Conservation (phyloP, 805 yeast genomes). For the Starmerella etchellsii region DNA sequence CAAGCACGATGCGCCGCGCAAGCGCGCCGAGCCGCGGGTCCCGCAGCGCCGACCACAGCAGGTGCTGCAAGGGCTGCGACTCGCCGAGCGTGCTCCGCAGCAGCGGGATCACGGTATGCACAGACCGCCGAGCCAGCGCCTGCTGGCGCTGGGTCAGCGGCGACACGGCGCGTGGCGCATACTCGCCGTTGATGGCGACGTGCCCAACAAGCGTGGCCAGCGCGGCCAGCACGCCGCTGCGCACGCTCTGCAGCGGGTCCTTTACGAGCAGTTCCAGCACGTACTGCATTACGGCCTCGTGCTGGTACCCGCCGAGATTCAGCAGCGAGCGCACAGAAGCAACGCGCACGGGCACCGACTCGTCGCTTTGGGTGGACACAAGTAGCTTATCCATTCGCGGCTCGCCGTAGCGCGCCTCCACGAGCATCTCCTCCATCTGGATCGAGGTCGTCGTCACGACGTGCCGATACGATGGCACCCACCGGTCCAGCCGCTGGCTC, state of each 20-base stretch:
- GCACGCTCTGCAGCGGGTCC: conserved; percentile 38
- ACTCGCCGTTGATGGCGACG: conserved; percentile 51
- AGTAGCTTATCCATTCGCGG: conserved; percentile 45
- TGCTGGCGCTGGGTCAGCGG: conserved; percentile 45
- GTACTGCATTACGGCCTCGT: conserved; percentile 45
- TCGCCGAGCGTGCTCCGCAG: conserved; percentile 45
- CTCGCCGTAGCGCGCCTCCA: conserved; percentile 40
- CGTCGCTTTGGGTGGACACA: conserved; percentile 37
- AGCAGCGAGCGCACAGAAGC: conserved; percentile 61
- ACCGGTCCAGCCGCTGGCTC: conserved; percentile 64
- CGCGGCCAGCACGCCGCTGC: conserved; percentile 35
- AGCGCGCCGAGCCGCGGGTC: conserved; percentile 49
- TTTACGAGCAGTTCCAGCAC: conserved; percentile 45
- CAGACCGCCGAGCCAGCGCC: conserved; percentile 47
- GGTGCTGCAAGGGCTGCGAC: conserved; percentile 40
- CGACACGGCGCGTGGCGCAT: background rate
- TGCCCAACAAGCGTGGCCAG: conserved; percentile 45
- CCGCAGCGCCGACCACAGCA: conserved; percentile 52
- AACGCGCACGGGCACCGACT: conserved; percentile 42
- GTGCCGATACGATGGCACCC: conserved; percentile 65
- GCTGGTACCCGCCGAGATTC: conserved; percentile 63
- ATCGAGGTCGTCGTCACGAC: conserved; percentile 45
- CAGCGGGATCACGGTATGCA: conserved; percentile 53
- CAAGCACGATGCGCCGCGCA: conserved; percentile 51
- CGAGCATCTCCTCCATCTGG: conserved; percentile 45